These are phyloP conservation scores for Lepraria neglecta DNA, from an alignment of 495 filamentous ascomycete species.

Conservation along the genomic window DNA sequence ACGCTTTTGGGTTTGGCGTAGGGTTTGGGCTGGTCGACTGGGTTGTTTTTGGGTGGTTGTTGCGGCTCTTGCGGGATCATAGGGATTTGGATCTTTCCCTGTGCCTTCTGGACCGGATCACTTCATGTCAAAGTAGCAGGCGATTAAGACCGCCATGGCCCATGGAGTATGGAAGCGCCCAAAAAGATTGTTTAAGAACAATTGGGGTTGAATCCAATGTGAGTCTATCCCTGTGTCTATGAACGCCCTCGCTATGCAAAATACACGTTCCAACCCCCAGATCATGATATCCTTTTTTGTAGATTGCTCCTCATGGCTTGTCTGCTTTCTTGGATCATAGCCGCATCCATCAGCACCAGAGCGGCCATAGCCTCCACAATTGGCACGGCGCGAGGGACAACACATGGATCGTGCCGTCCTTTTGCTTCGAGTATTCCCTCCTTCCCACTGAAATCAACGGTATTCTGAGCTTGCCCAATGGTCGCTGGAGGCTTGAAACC, in stretches of 20 bases:
- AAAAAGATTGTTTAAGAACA: not conserved
- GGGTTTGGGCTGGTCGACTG: not conserved
- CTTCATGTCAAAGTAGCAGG: too few species aligned
- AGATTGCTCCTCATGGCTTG: conserved; percentile 26
- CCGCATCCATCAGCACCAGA: conserved; percentile 84
- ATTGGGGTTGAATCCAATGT: not conserved
- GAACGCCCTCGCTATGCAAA: conserved; percentile 11
- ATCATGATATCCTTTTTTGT: not conserved
- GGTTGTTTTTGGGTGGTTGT: not conserved
- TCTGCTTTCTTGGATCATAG: conserved; percentile 77
- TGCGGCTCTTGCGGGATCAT: too few species aligned
- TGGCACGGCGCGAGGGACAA: conserved; percentile 87
- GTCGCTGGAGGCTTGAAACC: conserved; percentile 96
- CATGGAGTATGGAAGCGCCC: too few species aligned
- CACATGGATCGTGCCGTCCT: conserved; percentile 92
- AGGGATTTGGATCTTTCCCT: not conserved
- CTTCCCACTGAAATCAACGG: conserved; percentile 68
- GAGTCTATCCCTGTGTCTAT: not conserved
- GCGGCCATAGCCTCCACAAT: conserved; percentile 97
- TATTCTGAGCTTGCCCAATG: conserved; percentile 85
- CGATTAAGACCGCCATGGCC: too few species aligned
- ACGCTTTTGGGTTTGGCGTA: conserved; percentile 20
- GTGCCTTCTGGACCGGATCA: not conserved
- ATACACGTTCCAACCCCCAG: not conserved
- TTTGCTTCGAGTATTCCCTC: conserved; percentile 84